A percentile compares a stretch with the other conserved stretches of the same genome.
phyloP scores from a whole-genome alignment of 2,329 filamentous ascomycete species.

The Cladophialophora immunda region DNA sequence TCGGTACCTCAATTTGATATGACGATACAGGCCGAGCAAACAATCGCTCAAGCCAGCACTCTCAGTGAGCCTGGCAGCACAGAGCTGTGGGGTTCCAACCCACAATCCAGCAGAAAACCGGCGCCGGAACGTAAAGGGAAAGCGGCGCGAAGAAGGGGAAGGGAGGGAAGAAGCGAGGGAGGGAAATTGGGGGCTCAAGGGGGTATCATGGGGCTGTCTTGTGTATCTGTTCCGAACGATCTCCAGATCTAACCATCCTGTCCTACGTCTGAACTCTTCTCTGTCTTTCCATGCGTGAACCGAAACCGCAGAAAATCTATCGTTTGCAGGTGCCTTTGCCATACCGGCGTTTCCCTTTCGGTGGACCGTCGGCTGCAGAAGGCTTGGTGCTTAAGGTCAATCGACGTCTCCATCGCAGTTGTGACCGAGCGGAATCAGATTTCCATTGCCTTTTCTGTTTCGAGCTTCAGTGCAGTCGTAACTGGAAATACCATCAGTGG shows the following conservation, averaged over 20 bases:
- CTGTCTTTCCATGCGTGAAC: conserved; percentile 1
- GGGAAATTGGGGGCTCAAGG: neutral
- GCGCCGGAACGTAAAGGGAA: neutral
- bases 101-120: neutral
- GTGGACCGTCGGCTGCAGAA: neutral
- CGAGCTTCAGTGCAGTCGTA: neutral
- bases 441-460: neutral
- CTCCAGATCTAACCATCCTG: conserved; percentile 11
- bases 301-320: conserved; percentile 2
- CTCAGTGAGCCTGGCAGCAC: neutral
- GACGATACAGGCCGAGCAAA: neutral
- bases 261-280: conserved; percentile 14
- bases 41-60: neutral
- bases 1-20: neutral
- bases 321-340: neutral
- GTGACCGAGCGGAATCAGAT: neutral
- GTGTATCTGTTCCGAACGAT: conserved; percentile 19
- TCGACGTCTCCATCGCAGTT: conserved; percentile 13
- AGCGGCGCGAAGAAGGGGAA: neutral
- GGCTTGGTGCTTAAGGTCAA: conserved; percentile 5
- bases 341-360: neutral
- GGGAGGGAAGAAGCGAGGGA: conserved; percentile 1
- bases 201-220: conserved; percentile 26
- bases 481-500: neutral
- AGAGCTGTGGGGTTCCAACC: neutral